phyloP scores from a whole-genome alignment of 371 early-diverging fungal genomes.

The Apophysomyces variabilis region DNA sequence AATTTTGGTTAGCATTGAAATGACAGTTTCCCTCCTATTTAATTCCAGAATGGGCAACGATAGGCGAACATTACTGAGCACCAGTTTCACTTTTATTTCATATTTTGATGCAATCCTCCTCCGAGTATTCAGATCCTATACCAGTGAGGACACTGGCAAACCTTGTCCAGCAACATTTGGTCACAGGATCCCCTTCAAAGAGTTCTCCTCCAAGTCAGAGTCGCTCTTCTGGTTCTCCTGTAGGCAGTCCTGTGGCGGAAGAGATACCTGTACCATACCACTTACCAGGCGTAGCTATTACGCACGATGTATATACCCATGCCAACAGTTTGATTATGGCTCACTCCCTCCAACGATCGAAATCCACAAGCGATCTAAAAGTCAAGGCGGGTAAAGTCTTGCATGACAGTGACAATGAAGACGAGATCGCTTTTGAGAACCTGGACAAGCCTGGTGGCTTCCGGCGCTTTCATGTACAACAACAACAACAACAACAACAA shows the following conservation, averaged over 20 bases:
- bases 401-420: slow-evolving; percentile 26
- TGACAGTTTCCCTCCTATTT: slow-evolving; percentile 9
- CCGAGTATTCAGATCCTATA: slow-evolving; percentile 24
- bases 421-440: slow-evolving; percentile 34
- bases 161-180: slow-evolving; percentile 42
- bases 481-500: slow-evolving; percentile 41
- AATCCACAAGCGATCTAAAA: slow-evolving; percentile 28
- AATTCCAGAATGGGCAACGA: not conserved
- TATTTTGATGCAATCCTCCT: slow-evolving; percentile 14
- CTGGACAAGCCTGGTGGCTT: slow-evolving; percentile 76
- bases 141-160: slow-evolving; percentile 36
- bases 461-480: slow-evolving; percentile 67
- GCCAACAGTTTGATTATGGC: slow-evolving; percentile 35
- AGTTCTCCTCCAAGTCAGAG: slow-evolving; percentile 4
- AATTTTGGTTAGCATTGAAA: slow-evolving; percentile 3
- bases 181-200: slow-evolving; percentile 22
- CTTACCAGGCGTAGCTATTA: slow-evolving; percentile 50
- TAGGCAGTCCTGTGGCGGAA: slow-evolving; percentile 10
- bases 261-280: slow-evolving; percentile 49
- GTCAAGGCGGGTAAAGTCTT: slow-evolving; percentile 24
- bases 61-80: not conserved
- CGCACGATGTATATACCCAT: slow-evolving; percentile 52
- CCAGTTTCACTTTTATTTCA: slow-evolving; percentile 12
- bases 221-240: slow-evolving; percentile 8
- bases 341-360: slow-evolving; percentile 26